phyloP scores from a whole-genome alignment of 1,139 yeast genomes.

The Kodamaea anthophila region DNA sequence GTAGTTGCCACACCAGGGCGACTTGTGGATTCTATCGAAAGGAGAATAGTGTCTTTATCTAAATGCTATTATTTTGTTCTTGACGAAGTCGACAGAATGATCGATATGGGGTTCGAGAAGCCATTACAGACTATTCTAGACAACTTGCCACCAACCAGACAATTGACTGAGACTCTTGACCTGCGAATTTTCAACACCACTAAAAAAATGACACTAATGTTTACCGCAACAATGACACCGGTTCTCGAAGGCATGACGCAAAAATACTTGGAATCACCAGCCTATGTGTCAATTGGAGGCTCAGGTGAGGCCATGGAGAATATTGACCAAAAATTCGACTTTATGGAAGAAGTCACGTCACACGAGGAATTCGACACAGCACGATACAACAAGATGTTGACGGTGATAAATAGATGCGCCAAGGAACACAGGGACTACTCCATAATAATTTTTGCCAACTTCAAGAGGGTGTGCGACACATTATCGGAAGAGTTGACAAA shows the following conservation, averaged over 20 bases:
- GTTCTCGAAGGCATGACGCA: slow-evolving; percentile 62
- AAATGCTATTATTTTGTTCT: slow-evolving; percentile 66
- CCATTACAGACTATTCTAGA: slow-evolving; percentile 59
- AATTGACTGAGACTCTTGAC: slow-evolving; percentile 17
- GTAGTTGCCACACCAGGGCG: slow-evolving; percentile 95
- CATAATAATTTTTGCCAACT: slow-evolving; percentile 77
- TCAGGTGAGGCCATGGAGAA: slow-evolving; percentile 59
- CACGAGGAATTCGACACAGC: slow-evolving; percentile 17
- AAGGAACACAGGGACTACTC: slow-evolving; percentile 28
- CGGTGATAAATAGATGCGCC: slow-evolving; percentile 18
- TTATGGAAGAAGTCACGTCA: slow-evolving; percentile 15
- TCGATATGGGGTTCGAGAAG: slow-evolving; percentile 89
- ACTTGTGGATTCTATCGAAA: slow-evolving; percentile 70
- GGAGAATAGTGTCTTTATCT: slow-evolving; percentile 52
- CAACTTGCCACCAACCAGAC: slow-evolving; percentile 33
- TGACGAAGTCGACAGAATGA: slow-evolving; percentile 95
- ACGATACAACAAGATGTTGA: slow-evolving; percentile 21
- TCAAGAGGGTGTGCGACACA: slow-evolving; percentile 64
- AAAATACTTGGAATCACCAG: slow-evolving; percentile 57
- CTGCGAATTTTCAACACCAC: slow-evolving; percentile 23
- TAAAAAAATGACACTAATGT: slow-evolving; percentile 63
- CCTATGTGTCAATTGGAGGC: slow-evolving; percentile 59
- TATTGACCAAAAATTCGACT: slow-evolving; percentile 65
- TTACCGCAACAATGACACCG: slow-evolving; percentile 87
- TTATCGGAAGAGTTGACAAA: slow-evolving; percentile 46